phyloP scores from a whole-genome alignment of 352 stramenopile species.

The Saprolegnia parasitica region DNA sequence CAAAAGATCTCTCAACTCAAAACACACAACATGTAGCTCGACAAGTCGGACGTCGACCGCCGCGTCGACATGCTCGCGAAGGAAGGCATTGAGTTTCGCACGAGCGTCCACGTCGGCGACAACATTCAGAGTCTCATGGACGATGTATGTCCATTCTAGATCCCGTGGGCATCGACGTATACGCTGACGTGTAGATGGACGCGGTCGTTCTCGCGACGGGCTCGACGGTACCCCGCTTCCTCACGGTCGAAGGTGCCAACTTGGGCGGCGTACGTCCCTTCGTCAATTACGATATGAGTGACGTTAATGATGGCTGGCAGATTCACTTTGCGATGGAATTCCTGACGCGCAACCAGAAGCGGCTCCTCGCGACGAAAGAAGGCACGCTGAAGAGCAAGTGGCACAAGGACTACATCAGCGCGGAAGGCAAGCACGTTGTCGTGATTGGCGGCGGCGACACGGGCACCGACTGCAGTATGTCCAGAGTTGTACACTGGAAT shows the following conservation, averaged over 20 bases:
- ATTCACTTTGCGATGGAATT: constrained; percentile 98
- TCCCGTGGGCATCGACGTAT: too few species aligned
- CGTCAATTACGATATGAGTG: neutral
- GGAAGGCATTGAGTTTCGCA: constrained; percentile 97
- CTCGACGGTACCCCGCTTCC: constrained; percentile 92
- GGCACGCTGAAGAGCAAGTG: constrained; percentile 94
- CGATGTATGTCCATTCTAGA: constrained; percentile 41
- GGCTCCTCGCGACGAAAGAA: constrained; percentile 92
- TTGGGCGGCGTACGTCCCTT: constrained; percentile 72
- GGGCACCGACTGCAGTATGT: constrained; percentile 93
- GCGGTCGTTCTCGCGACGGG: constrained; percentile 93
- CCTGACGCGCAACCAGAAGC: constrained; percentile 97
- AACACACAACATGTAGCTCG: constrained; percentile 45
- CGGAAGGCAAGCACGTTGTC: constrained; percentile 96
- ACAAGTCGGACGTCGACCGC: constrained; percentile 95
- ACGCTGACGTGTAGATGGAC: constrained; percentile 57
- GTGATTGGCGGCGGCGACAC: constrained; percentile 97
- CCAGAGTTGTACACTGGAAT: neutral
- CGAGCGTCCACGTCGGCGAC: constrained; percentile 90
- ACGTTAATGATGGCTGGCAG: neutral
- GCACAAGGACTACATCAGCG: constrained; percentile 93
- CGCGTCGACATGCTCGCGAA: constrained; percentile 91
- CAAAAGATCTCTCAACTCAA: neutral
- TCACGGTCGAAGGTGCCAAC: constrained; percentile 82
- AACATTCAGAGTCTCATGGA: constrained; percentile 55